These are phyloP conservation scores for Blastobotrys arbuscula DNA, from an alignment of 1,139 yeast species.

Conservation along the genomic window DNA sequence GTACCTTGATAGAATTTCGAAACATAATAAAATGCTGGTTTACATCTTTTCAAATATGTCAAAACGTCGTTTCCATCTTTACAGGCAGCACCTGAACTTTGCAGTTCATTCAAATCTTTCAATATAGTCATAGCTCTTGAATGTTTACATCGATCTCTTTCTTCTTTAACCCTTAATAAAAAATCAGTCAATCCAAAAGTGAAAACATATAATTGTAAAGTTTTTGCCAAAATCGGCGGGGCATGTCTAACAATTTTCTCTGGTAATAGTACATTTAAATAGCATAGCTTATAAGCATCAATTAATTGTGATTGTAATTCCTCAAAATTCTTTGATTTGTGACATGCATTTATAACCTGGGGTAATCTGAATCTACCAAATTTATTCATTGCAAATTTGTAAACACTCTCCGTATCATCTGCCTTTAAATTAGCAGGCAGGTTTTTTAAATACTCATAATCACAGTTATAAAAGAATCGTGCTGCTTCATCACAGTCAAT, in stretches of 20 bases:
- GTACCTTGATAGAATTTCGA: slow-evolving; percentile 3
- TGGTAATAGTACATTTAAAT: slow-evolving; percentile 8
- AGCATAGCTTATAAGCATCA: slow-evolving; percentile 1
- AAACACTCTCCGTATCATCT: background rate
- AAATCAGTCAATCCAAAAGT: slow-evolving; percentile 11
- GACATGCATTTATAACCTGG: background rate
- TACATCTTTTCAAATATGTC: slow-evolving; percentile 4
- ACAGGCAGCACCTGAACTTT: slow-evolving; percentile 2
- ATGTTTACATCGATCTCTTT: slow-evolving; percentile 2
- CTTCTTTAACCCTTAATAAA: slow-evolving; percentile 8
- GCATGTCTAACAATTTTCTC: slow-evolving; percentile 5
- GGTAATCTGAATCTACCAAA: background rate
- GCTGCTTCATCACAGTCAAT: slow-evolving; percentile 9
- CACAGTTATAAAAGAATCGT: background rate
- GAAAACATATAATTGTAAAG: slow-evolving; percentile 6
- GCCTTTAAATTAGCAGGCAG: background rate
- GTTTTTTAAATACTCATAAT: background rate
- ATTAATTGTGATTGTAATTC: background rate
- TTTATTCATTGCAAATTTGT: background rate
- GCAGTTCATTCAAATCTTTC: slow-evolving; percentile 2
- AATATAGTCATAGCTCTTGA: background rate
- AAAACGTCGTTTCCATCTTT: slow-evolving; percentile 1
- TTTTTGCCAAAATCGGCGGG: slow-evolving; percentile 4
- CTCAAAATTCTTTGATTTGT: background rate
- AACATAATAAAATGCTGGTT: slow-evolving; percentile 9